Evolutionary conservation across 108 stramenopile species (phyloP).

Genomic region (Stephanodiscus triporus): DNA sequence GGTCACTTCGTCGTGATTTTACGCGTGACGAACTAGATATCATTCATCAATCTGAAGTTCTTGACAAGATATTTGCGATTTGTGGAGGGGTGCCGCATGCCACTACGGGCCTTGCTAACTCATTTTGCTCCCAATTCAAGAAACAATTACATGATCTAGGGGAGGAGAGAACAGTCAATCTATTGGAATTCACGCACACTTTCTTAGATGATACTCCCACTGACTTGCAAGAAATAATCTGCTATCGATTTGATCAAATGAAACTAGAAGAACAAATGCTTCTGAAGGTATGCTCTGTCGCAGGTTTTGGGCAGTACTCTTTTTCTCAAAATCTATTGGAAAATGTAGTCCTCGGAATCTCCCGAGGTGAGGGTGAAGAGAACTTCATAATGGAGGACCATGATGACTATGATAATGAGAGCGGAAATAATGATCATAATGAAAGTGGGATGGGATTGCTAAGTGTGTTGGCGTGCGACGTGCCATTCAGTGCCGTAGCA

Average conservation of each 20-base stretch:
- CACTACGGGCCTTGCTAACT: conserved; percentile 25
- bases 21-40: conserved; percentile 8
- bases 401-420: too few species aligned
- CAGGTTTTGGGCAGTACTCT: conserved; percentile 31
- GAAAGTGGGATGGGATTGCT: conserved; percentile 2
- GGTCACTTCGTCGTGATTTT: conserved; percentile 28
- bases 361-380: conserved; percentile 11
- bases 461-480: conserved; percentile 8
- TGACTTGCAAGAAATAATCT: conserved; percentile 29
- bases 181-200: conserved; percentile 4
- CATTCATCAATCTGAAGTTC: conserved; percentile 15
- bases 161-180: not conserved
- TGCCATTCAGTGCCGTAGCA: conserved; percentile 17
- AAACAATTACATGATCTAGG: conserved; percentile 2
- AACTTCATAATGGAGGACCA: not conserved
- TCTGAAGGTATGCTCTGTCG: conserved; percentile 29
- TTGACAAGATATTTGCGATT: conserved; percentile 11
- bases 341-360: conserved; percentile 14
- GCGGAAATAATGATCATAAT: too few species aligned
- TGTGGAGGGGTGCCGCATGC: conserved; percentile 26
- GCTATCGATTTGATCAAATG: conserved; percentile 27
- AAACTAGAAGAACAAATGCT: conserved; percentile 33
- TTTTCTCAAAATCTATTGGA: conserved; percentile 34
- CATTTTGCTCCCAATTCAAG: conserved; percentile 24
- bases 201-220: conserved; percentile 21